Conservation (phyloP, 2,329 filamentous ascomycete genomes). For the Arthrobotrys sinensis region DNA sequence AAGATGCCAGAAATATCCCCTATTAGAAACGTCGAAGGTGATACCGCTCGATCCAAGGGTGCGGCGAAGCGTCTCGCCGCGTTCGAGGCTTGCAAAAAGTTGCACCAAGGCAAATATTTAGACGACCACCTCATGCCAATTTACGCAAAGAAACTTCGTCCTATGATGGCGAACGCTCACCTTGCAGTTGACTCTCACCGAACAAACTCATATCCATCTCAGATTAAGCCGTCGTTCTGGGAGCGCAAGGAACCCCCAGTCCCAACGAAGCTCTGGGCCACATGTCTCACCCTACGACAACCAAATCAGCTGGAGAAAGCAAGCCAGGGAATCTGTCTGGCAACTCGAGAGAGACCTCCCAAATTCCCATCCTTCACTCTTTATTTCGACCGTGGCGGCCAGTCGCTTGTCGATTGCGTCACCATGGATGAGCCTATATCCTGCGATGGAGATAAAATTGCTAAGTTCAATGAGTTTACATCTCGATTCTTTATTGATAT, state of each 20-base stretch:
- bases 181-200: conserved; percentile 86
- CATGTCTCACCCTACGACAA: conserved; percentile 72
- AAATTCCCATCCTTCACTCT: conserved; percentile 78
- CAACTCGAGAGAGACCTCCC: conserved; percentile 79
- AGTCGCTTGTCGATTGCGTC: conserved; percentile 74
- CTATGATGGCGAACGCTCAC: conserved; percentile 87
- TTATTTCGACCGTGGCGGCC: conserved; percentile 77
- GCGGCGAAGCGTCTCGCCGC: conserved; percentile 90
- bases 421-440: conserved; percentile 69
- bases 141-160: conserved; percentile 77
- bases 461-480: conserved; percentile 79
- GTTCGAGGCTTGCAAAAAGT: conserved; percentile 82
- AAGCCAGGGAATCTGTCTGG: conserved; percentile 77
- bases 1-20: conserved; percentile 83
- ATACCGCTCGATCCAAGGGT: conserved; percentile 77
- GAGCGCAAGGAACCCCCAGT: conserved; percentile 67
- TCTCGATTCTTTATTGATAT: conserved; percentile 83
- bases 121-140: conserved; percentile 82
- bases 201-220: conserved; percentile 81
- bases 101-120: conserved; percentile 78
- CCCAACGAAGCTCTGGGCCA: conserved; percentile 55
- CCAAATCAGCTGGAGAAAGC: conserved; percentile 73
- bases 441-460: conserved; percentile 69
- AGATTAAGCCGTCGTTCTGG: conserved; percentile 85
- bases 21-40: conserved; percentile 77